phyloP scores from a whole-genome alignment of 228 moss, liverwort and hornwort species.

The Sphagnum magellanicum region DNA sequence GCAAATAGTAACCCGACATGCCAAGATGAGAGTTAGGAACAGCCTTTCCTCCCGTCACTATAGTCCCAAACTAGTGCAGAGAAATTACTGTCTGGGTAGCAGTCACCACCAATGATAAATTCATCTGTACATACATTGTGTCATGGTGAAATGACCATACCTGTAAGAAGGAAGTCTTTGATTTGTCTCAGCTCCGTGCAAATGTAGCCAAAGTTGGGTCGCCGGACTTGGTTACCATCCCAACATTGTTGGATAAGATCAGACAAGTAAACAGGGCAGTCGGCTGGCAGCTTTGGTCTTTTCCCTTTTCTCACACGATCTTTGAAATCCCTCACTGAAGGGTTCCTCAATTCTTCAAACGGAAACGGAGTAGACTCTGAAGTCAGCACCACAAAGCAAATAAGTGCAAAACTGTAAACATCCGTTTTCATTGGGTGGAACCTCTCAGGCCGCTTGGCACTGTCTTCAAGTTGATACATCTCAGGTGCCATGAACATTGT shows the following conservation, averaged over 20 bases:
- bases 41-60: no score
- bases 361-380: background rate
- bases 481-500: slow-evolving; percentile 8
- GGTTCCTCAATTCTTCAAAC: background rate
- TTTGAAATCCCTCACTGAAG: background rate
- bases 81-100: no score
- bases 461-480: background rate
- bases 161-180: slow-evolving; percentile 17
- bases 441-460: background rate
- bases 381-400: slow-evolving; percentile 11
- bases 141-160: background rate
- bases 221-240: background rate
- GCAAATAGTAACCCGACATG: no score
- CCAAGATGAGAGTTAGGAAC: no score
- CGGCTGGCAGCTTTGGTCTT: slow-evolving; percentile 6
- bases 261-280: background rate
- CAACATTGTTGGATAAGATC: slow-evolving; percentile 11
- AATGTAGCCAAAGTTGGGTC: slow-evolving; percentile 9
- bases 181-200: slow-evolving; percentile 14
- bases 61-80: no score
- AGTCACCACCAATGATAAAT: no score
- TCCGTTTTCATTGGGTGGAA: slow-evolving; percentile 11
- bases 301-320: slow-evolving; percentile 1
- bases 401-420: slow-evolving; percentile 11
- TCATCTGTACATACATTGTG: no score